These are phyloP conservation scores for Helminthosporium solani DNA, from an alignment of 2,329 filamentous ascomycete species.

Conservation along the genomic window DNA sequence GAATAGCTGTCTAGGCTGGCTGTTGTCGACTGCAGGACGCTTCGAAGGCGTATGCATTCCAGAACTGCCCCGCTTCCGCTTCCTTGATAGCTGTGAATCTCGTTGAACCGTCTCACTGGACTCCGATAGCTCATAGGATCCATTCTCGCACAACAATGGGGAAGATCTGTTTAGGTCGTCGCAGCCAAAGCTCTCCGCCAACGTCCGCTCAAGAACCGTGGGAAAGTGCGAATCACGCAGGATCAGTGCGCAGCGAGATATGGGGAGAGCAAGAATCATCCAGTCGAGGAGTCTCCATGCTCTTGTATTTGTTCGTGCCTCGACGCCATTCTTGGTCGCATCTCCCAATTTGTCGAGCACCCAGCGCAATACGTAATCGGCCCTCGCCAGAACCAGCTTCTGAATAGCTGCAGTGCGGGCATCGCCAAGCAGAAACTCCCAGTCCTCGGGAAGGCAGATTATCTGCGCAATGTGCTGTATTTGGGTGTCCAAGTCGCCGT, in stretches of 20 bases:
- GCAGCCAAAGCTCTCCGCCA: conserved; percentile 55
- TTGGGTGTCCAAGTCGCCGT: conserved; percentile 36
- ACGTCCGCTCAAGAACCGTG: conserved; percentile 63
- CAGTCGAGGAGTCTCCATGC: conserved; percentile 62
- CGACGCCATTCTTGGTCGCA: conserved; percentile 33
- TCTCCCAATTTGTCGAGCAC: conserved; percentile 60
- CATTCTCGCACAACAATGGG: conserved; percentile 6
- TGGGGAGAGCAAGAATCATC: conserved; percentile 65
- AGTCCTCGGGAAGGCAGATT: conserved; percentile 38
- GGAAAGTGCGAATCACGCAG: conserved; percentile 71
- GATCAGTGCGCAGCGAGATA: conserved; percentile 68
- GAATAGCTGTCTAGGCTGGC: conserved; percentile 25
- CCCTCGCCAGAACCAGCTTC: conserved; percentile 40
- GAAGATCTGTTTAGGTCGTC: conserved; percentile 7
- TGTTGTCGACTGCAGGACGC: conserved; percentile 11
- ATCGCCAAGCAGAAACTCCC: conserved; percentile 19
- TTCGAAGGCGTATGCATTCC: conserved; percentile 18
- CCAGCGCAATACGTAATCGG: conserved; percentile 69
- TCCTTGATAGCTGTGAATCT: conserved; percentile 30
- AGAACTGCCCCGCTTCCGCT: conserved; percentile 36
- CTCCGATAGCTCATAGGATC: conserved; percentile 19
- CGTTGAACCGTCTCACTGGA: conserved; percentile 32
- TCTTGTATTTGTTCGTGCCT: conserved; percentile 46
- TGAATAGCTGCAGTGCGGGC: conserved; percentile 11
- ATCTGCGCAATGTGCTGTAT: conserved; percentile 45